Evolutionary conservation across 768 basidiomycete genomes (phyloP), one percentile per base, ranked within the genome.

Genomic region (Pulveroboletus sp.): DNA sequence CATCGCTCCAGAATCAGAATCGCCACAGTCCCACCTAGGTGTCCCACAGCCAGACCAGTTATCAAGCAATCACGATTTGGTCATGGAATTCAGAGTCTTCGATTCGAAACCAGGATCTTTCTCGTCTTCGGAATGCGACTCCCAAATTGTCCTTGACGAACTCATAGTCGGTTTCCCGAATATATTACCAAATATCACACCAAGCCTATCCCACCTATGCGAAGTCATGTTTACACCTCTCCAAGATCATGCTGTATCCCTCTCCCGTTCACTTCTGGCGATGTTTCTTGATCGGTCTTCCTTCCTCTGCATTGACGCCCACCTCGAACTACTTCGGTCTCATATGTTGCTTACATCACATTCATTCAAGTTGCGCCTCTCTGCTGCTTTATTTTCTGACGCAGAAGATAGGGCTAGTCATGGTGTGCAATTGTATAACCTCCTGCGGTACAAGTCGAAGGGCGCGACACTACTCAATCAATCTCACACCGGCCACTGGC

Each of bases 351-450:
- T 93, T 40, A 81, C 85, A 1, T 80, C 83, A 0, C 81, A 85
- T 28, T 69, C 83, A 1, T 95, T 94, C 72, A 85, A 82, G 58
- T 73, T 76, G 7, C 79, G 85, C 5, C 76, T 95, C 11, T 71
- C 78, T 14, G 69, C 70, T 2, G 89, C 93, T 0, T 71, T 95
- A 12, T 93, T 94, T 67, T 86, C 85, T 0, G 89, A 93, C 55
- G 73, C 77, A 0, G 81, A 80, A 30, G 79, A 80, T 24, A 73
- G 69, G 49, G 72, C 75, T 28, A 54, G 35, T 17, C 59, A 69
- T 5, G 71, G 73, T 2, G 43, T 50, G 17, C 63, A 63, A 28
- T 21, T 58, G 27, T 59, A 59, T 33, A 57, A 59, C 45, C 48
- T 64, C 17, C 33, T 67, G 32, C 62, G 62, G 26, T 53, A 58